Conservation (phyloP, 345 rosid genomes). For the Ceriops zippeliana region DNA sequence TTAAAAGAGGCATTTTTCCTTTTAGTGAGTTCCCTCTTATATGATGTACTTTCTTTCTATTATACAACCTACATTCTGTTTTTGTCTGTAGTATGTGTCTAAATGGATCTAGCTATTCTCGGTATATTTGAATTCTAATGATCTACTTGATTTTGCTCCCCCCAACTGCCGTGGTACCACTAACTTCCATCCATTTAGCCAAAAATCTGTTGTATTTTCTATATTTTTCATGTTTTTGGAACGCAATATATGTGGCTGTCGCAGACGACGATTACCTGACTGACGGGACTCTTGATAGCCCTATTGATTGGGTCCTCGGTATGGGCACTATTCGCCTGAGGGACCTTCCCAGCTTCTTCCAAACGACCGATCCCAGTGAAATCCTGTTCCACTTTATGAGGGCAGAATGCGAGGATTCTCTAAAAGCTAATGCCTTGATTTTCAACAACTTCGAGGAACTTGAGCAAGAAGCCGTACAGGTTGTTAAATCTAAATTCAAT, state of each 20-base stretch:
- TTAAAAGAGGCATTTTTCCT: slow-evolving; percentile 28
- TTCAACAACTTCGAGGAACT: slow-evolving; percentile 16
- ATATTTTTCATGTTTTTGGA: background rate
- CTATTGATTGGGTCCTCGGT: slow-evolving; percentile 19
- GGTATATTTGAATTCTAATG: too few relatives aligned
- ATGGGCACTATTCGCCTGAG: slow-evolving; percentile 18
- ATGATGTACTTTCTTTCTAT: too few relatives aligned
- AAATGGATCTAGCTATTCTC: background rate
- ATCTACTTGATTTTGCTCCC: background rate
- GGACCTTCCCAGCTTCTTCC: slow-evolving; percentile 18
- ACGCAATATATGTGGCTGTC: background rate
- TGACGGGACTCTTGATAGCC: slow-evolving; percentile 13
- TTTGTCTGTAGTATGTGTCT: too few relatives aligned
- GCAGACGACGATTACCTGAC: slow-evolving; percentile 18
- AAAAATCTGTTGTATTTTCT: background rate
- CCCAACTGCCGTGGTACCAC: background rate
- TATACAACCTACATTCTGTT: too few relatives aligned
- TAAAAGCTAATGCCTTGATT: background rate
- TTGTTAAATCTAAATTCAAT: slow-evolving; percentile 6
- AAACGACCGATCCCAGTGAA: slow-evolving; percentile 8
- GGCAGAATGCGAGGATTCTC: slow-evolving; percentile 9
- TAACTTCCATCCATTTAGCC: background rate
- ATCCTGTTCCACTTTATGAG: slow-evolving; percentile 19
- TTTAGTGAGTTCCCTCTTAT: slow-evolving; percentile 4
- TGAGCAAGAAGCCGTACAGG: background rate